Conservation (phyloP, 1,284 basidiomycete species). For the Tilletia walkeri region DNA sequence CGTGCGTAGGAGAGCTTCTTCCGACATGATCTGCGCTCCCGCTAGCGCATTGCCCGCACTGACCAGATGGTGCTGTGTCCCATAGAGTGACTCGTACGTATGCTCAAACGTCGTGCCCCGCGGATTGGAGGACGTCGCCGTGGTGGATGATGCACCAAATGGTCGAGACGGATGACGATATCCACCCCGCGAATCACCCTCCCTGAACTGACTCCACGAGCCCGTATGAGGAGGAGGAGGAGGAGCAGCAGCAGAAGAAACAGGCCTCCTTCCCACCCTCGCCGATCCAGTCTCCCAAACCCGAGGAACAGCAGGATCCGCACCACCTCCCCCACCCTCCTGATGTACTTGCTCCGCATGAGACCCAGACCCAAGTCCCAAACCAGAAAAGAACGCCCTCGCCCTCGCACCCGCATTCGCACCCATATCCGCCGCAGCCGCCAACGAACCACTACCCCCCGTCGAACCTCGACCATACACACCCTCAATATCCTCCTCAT, state of each 20-base stretch:
- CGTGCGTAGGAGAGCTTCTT: conserved; percentile 34
- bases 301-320: too few species aligned
- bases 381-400: not conserved
- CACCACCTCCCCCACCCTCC: too few species aligned
- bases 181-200: too few species aligned
- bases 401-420: not conserved
- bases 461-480: not conserved
- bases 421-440: not conserved
- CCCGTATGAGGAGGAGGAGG: too few species aligned
- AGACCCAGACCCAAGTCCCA: not conserved
- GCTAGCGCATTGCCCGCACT: not conserved
- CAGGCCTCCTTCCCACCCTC: too few species aligned
- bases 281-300: not conserved
- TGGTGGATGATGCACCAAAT: too few species aligned
- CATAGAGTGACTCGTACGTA: conserved; percentile 2
- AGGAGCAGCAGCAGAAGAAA: too few species aligned
- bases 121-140: not conserved
- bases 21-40: conserved; percentile 19
- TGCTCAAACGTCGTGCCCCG: not conserved
- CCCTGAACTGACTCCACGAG: too few species aligned
- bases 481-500: not conserved
- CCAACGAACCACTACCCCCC: not conserved
- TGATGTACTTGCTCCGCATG: too few species aligned
- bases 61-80: not conserved
- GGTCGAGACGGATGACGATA: too few species aligned